These are phyloP conservation scores for Ligustrum vulgare DNA, from an alignment of 257 asterid species.

Conservation along the genomic window DNA sequence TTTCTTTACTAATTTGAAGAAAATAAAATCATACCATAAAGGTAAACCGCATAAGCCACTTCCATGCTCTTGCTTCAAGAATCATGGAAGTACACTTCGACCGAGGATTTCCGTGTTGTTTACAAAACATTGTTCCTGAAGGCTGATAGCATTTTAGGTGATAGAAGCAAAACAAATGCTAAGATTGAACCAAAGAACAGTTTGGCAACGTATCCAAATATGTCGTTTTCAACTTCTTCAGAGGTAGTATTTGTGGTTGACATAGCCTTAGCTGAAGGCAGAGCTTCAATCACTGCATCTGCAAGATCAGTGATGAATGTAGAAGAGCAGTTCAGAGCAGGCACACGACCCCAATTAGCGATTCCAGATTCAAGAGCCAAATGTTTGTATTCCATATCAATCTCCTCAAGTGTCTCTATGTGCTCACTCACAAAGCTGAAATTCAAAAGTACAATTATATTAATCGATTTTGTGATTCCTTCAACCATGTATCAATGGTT, in stretches of 20 bases:
- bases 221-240: slow-evolving; percentile 44
- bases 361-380: slow-evolving; percentile 88
- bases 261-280: slow-evolving; percentile 77
- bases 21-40: not conserved
- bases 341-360: slow-evolving; percentile 94
- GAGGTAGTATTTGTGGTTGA: slow-evolving; percentile 33
- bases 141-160: slow-evolving; percentile 49
- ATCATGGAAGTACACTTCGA: not conserved
- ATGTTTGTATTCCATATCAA: slow-evolving; percentile 91
- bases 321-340: slow-evolving; percentile 89
- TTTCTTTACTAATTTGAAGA: not conserved
- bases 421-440: slow-evolving; percentile 98
- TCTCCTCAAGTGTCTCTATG: slow-evolving; percentile 96
- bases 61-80: not conserved
- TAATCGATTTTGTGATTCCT: not conserved
- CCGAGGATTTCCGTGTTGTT: not conserved
- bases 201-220: slow-evolving; percentile 42
- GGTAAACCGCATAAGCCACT: not conserved
- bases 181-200: slow-evolving; percentile 73
- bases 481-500: not conserved
- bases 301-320: slow-evolving; percentile 83
- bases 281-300: slow-evolving; percentile 86
- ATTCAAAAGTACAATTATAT: slow-evolving; percentile 7
- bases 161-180: slow-evolving; percentile 69
- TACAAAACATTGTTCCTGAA: slow-evolving; percentile 46